phyloP scores from a whole-genome alignment of 257 asterid genomes.

The Henckelia pumila region DNA sequence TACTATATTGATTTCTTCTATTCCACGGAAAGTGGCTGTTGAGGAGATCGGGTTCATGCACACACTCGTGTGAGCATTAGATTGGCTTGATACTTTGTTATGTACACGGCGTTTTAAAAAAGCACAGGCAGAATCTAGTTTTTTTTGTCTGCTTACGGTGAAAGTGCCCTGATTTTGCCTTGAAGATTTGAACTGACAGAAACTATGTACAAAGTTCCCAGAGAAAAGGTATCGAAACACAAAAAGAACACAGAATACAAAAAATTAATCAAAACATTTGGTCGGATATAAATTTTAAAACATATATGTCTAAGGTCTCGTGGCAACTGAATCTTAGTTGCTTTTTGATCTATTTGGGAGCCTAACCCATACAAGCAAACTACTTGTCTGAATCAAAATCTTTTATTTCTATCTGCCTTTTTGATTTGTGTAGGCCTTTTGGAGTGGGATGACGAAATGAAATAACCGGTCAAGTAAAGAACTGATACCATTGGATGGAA shows the following conservation, averaged over 20 bases:
- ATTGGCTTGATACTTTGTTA: neutral
- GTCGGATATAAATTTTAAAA: neutral
- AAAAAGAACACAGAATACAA: neutral
- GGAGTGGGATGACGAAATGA: slow-evolving; percentile 73
- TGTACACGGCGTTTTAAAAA: neutral
- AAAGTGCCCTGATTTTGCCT: neutral
- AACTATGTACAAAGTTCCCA: neutral
- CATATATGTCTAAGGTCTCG: neutral
- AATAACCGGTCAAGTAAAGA: slow-evolving; percentile 42
- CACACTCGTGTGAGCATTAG: neutral
- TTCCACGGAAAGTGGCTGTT: neutral
- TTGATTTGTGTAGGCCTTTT: slow-evolving; percentile 62
- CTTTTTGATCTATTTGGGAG: neutral
- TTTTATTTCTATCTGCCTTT: slow-evolving; percentile 21
- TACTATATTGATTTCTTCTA: too few species aligned
- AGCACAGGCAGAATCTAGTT: neutral
- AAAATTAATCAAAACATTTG: neutral
- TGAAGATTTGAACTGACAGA: neutral
- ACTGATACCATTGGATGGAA: slow-evolving; percentile 60
- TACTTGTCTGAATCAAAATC: neutral
- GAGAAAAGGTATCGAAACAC: neutral
- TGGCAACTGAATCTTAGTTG: neutral
- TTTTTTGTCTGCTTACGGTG: neutral
- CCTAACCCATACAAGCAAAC: neutral
- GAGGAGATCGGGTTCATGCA: neutral